These are phyloP conservation scores for Fusarium annulatum DNA, from an alignment of 2,329 filamentous ascomycete species.

Conservation along the genomic window DNA sequence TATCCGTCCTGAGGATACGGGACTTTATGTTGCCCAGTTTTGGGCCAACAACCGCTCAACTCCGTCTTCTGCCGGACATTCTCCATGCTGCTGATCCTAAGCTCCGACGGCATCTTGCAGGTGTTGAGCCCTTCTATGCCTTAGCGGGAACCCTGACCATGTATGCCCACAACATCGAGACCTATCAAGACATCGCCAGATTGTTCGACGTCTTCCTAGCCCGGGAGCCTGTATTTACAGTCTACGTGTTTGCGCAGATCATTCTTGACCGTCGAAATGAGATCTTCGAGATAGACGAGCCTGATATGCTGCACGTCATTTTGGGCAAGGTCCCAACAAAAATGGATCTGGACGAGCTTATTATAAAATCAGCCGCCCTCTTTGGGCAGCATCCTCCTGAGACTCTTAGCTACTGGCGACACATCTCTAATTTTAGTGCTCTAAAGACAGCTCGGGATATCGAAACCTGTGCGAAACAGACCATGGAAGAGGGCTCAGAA, in stretches of 20 bases:
- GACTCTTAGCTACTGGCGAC: slow-evolving; percentile 75
- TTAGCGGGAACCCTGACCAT: slow-evolving; percentile 93
- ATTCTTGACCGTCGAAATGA: slow-evolving; percentile 83
- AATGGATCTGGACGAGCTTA: slow-evolving; percentile 82
- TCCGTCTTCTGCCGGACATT: slow-evolving; percentile 88
- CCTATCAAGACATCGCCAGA: slow-evolving; percentile 87
- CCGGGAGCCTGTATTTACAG: slow-evolving; percentile 84
- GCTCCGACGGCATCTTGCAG: slow-evolving; percentile 79
- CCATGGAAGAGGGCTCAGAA: slow-evolving; percentile 71
- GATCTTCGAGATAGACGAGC: slow-evolving; percentile 90
- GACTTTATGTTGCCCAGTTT: slow-evolving; percentile 98
- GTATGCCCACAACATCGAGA: slow-evolving; percentile 95
- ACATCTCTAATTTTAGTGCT: slow-evolving; percentile 80
- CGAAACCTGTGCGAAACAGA: slow-evolving; percentile 63
- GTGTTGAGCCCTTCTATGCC: slow-evolving; percentile 89
- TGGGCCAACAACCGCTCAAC: slow-evolving; percentile 81
- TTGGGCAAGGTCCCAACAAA: slow-evolving; percentile 87
- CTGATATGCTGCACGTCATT: slow-evolving; percentile 90
- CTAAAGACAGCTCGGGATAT: slow-evolving; percentile 81
- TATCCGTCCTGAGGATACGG: slow-evolving; percentile 89
- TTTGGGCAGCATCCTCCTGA: slow-evolving; percentile 77
- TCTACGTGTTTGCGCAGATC: slow-evolving; percentile 94
- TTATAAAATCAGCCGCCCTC: slow-evolving; percentile 72
- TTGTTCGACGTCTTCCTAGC: slow-evolving; percentile 94
- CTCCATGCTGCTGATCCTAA: slow-evolving; percentile 76